Percentiles rank a stretch among this genome's conserved stretches.
These are phyloP conservation scores for Falciphora oryzae DNA, from an alignment of 2,329 filamentous ascomycete genomes.

Conservation along the genomic window DNA sequence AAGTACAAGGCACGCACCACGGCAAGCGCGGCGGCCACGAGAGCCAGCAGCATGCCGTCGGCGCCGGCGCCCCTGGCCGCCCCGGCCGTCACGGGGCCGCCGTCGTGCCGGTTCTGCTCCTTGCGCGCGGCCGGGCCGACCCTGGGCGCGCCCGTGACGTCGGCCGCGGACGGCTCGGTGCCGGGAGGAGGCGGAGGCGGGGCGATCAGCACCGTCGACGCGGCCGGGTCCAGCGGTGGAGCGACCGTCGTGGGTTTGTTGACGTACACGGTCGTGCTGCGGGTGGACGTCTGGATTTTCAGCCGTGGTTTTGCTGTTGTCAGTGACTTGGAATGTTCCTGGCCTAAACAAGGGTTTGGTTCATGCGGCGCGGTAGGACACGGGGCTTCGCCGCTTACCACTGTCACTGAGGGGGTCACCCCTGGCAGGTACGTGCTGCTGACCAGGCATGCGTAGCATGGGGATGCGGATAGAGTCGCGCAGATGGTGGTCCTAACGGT, in stretches of 20 bases:
- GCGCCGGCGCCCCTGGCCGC: neutral
- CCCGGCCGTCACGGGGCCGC: neutral
- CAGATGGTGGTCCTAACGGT: slow-evolving; percentile 25
- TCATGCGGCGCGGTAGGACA: neutral
- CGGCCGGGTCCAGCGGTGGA: neutral
- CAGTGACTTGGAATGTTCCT: neutral
- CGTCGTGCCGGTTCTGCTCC: neutral
- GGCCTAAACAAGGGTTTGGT: neutral
- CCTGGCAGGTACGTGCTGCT: slow-evolving; percentile 12
- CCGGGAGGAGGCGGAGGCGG: too few species aligned
- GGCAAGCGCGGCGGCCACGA: neutral
- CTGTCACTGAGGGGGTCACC: neutral
- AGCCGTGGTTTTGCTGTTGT: neutral
- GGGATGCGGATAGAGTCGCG: slow-evolving; percentile 19
- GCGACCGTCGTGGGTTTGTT: neutral
- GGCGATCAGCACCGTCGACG: neutral
- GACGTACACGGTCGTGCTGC: neutral
- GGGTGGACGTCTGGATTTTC: neutral
- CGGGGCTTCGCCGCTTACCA: slow-evolving; percentile 2
- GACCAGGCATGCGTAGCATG: slow-evolving; percentile 26
- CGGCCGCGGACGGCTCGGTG: too few species aligned
- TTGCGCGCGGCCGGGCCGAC: neutral
- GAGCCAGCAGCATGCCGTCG: neutral
- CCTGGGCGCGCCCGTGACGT: too few species aligned
- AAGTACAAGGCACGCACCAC: neutral